Percentiles rank a stretch among this genome's conserved stretches.
Conservation (phyloP, 805 yeast genomes). For the Metschnikowia similis region DNA sequence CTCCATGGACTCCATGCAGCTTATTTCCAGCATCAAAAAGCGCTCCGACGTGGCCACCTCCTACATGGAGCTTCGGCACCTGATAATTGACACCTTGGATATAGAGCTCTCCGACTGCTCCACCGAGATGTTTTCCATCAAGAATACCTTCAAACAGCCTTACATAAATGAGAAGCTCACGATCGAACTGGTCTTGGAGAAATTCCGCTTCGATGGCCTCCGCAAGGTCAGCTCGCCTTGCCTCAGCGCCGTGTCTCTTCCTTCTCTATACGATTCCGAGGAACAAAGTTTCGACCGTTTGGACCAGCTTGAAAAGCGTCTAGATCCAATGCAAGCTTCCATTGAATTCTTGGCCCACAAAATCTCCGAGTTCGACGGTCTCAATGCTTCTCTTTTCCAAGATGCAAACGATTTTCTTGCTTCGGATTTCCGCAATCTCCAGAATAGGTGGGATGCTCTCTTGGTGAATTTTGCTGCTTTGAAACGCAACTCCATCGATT, state of each 20-base stretch:
- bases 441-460: constrained; percentile 7
- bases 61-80: constrained; percentile 8
- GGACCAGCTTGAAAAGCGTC: neutral
- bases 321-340: constrained; percentile 10
- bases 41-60: constrained; percentile 6
- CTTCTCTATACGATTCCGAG: neutral
- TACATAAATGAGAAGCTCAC: constrained; percentile 1
- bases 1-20: constrained; percentile 7
- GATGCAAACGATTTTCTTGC: neutral
- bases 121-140: neutral
- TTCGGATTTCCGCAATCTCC: constrained; percentile 1
- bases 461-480: constrained; percentile 4
- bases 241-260: neutral
- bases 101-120: constrained; percentile 6
- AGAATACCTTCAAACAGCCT: neutral
- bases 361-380: constrained; percentile 5
- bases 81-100: constrained; percentile 5
- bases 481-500: constrained; percentile 8
- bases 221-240: neutral
- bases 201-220: constrained; percentile 2
- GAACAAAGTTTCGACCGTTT: neutral
- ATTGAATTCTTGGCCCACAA: constrained; percentile 9
- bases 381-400: constrained; percentile 1
- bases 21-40: neutral
- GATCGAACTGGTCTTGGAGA: constrained; percentile 5